Base-by-base conservation (phyloP, 2,329 filamentous ascomycete species). In the Pseudocercospora cruenta region DNA sequence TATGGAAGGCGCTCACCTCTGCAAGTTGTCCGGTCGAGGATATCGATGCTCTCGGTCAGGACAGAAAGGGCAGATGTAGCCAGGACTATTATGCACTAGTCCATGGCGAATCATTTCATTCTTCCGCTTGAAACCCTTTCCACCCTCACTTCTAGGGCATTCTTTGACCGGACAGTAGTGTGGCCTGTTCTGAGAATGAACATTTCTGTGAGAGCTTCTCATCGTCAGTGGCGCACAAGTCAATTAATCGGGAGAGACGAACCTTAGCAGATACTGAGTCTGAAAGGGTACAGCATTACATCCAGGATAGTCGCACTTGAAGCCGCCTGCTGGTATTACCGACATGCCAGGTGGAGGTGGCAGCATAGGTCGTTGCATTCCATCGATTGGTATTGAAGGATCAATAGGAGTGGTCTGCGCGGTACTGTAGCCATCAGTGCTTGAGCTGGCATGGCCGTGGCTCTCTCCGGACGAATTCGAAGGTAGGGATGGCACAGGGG, bases 41-140 rank as follows among this genome's bases (percentile, higher is more conserved):
- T 98, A 98, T 76, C 91, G 94, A 78, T 97, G 94, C 77, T 97
- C 93, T 71, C 93, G 86, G 74, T 97, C 93, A 1, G 93, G 91
- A 78, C 95, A 99, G 76, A 97, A 98, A 0, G 95, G 95, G 78
- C 95, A 99, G 31, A 97, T 89, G 75, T 98, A 99, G 67, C 94
- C 94, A 1, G 95, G 95, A 7, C 93, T 96, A 70, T 93, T 90
- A 75, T 99, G 95, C 3, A 98, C 95, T 2, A 98, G 85, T 0
- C 94, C 94, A 74, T 90, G 88, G n/a, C 88, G 82, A 67, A 89
- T 89, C 88, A 90, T 90, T 75, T 90, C 88, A 69, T 90, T 90
- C 74, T 90, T 90, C 33, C 88, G 83, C 75, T 90, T 90, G 80
- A 90, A 90, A 1, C 88, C 88, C 72, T 87, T 87, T 21, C 87